Percentiles rank a stretch among this genome's conserved stretches.
These are phyloP conservation scores for Diaporthe amygdali DNA, from an alignment of 2,329 filamentous ascomycete species.

Conservation along the genomic window DNA sequence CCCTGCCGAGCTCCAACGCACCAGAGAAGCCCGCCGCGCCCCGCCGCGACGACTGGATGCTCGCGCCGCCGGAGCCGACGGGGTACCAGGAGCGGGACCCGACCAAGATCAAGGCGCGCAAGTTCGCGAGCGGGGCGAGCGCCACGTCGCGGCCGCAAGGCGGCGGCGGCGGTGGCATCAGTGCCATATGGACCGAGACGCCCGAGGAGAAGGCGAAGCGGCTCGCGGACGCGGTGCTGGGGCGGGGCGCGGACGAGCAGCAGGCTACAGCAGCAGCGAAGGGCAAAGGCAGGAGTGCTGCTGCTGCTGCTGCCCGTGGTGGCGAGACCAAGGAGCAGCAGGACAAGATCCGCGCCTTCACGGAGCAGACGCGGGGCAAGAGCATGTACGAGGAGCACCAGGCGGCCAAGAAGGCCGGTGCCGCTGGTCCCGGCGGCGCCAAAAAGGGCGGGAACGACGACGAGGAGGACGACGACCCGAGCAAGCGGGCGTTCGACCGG, in stretches of 20 bases:
- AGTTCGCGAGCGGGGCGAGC: slow-evolving; percentile 71
- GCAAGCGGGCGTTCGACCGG: slow-evolving; percentile 83
- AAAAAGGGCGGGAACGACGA: slow-evolving; percentile 44
- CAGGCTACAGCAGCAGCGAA: slow-evolving; percentile 34
- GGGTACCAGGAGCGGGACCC: slow-evolving; percentile 73
- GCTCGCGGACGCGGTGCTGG: slow-evolving; percentile 81
- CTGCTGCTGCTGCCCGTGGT: slow-evolving; percentile 39
- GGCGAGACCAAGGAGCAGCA: slow-evolving; percentile 48
- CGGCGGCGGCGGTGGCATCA: slow-evolving; percentile 51
- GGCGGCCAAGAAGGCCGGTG: slow-evolving; percentile 37
- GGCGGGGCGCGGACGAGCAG: slow-evolving; percentile 53
- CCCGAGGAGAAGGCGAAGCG: slow-evolving; percentile 85
- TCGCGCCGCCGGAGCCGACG: slow-evolving; percentile 66
- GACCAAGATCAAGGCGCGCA: slow-evolving; percentile 80
- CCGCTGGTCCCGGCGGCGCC: neutral
- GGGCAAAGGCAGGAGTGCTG: slow-evolving; percentile 55
- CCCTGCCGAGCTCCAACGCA: slow-evolving; percentile 35
- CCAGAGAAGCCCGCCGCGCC: slow-evolving; percentile 47
- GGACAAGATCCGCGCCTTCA: slow-evolving; percentile 60
- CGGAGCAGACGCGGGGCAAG: slow-evolving; percentile 59
- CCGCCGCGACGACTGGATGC: slow-evolving; percentile 86
- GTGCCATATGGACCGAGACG: slow-evolving; percentile 88
- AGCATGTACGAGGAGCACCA: slow-evolving; percentile 67
- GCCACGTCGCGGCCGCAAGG: slow-evolving; percentile 34
- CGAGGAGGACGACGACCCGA: slow-evolving; percentile 87